These are phyloP conservation scores for Ogataea nitratoaversa DNA, from an alignment of 805 yeast species.

Conservation along the genomic window DNA sequence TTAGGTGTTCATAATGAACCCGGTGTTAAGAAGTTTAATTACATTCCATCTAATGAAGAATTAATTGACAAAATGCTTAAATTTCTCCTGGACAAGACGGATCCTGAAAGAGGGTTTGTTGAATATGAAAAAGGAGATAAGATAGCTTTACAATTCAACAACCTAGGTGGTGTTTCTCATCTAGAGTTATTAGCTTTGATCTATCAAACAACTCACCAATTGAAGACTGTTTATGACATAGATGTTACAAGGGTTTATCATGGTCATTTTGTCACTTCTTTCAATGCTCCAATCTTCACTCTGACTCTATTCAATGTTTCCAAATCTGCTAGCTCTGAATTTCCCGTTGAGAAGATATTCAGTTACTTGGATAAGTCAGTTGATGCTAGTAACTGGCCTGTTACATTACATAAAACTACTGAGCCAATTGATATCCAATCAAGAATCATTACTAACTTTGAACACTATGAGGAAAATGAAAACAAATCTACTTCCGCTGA, in stretches of 20 bases:
- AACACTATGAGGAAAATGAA: constrained; percentile 23
- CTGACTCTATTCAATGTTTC: constrained; percentile 33
- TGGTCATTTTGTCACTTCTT: constrained; percentile 33
- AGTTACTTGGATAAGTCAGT: constrained; percentile 31
- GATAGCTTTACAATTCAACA: constrained; percentile 31
- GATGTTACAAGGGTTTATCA: constrained; percentile 29
- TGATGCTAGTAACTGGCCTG: constrained; percentile 31
- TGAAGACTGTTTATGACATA: constrained; percentile 26
- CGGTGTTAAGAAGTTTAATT: constrained; percentile 29
- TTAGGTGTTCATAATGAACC: constrained; percentile 40
- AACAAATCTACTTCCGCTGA: background rate
- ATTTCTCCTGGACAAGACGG: constrained; percentile 25
- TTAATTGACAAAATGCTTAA: constrained; percentile 26
- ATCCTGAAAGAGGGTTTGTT: constrained; percentile 31
- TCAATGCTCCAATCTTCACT: constrained; percentile 37
- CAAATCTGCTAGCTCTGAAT: constrained; percentile 23
- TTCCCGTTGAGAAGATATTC: constrained; percentile 22
- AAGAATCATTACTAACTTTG: constrained; percentile 27
- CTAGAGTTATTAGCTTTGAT: constrained; percentile 31
- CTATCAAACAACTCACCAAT: constrained; percentile 21
- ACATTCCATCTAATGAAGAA: constrained; percentile 32
- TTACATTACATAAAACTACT: constrained; percentile 10
- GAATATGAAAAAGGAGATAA: constrained; percentile 26
- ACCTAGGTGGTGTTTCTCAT: constrained; percentile 36
- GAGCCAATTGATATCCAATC: constrained; percentile 18